phyloP scores from a whole-genome alignment of 1,139 yeast species.

The Sugiyamaella pinicola region DNA sequence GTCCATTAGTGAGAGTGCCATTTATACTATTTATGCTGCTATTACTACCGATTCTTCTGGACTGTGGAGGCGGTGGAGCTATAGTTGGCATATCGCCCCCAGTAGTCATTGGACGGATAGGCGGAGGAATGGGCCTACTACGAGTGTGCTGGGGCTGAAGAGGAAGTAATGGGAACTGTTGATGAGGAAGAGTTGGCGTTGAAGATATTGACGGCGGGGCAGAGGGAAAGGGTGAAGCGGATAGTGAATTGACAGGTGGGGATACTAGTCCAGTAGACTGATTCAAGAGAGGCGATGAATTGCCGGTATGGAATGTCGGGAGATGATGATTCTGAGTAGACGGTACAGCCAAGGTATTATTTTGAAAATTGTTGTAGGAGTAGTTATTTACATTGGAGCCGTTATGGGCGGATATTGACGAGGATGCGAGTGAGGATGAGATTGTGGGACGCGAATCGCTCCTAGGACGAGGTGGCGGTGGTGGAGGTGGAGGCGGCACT shows the following conservation, averaged over 20 bases:
- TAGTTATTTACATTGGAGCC: conserved; percentile 6
- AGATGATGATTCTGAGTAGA: too few species aligned
- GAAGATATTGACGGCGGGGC: conserved; percentile 18
- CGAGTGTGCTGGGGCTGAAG: conserved; percentile 18
- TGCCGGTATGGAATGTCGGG: conserved; percentile 1
- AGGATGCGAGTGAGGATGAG: conserved; percentile 13
- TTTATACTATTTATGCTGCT: conserved; percentile 13
- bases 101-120: conserved; percentile 19
- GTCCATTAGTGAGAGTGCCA: conserved; percentile 8
- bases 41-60: conserved; percentile 25
- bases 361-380: background rate
- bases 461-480: conserved; percentile 24
- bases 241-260: background rate
- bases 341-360: too few species aligned
- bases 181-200: conserved; percentile 3
- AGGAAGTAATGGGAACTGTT: background rate
- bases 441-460: conserved; percentile 7
- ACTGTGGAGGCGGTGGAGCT: conserved; percentile 33
- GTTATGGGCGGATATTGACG: conserved; percentile 9
- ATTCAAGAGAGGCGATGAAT: conserved; percentile 7
- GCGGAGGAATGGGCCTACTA: conserved; percentile 22
- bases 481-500: conserved; percentile 22
- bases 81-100: conserved; percentile 23
- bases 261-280: background rate
- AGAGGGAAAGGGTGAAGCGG: conserved; percentile 1